phyloP scores from a whole-genome alignment of 1,139 yeast genomes.

The Sugiyamaella xylanicola region DNA sequence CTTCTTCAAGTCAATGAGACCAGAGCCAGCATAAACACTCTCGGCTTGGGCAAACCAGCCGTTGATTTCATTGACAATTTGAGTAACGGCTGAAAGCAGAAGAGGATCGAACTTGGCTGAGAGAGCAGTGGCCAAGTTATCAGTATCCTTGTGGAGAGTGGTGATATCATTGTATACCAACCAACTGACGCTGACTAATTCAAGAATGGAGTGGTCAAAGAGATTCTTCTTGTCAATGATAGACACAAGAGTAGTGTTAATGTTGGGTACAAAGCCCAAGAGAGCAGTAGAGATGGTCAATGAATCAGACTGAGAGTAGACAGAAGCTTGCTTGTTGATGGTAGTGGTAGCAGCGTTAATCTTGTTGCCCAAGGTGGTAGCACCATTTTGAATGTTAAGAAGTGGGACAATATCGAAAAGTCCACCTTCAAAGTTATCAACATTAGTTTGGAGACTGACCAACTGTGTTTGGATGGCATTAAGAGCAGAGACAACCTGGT shows the following conservation, averaged over 20 bases:
- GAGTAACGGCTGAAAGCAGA: conserved; percentile 20
- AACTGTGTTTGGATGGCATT: conserved; percentile 14
- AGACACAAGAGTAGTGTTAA: conserved; percentile 23
- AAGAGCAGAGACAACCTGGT: conserved; percentile 10
- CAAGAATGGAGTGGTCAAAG: conserved; percentile 29
- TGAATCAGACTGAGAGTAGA: conserved; percentile 21
- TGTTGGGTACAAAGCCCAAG: conserved; percentile 25
- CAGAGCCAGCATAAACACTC: conserved; percentile 18
- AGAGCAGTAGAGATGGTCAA: conserved; percentile 23
- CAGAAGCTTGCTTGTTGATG: conserved; percentile 15
- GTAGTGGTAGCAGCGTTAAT: conserved; percentile 22
- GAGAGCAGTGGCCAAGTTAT: conserved; percentile 22
- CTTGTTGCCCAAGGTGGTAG: conserved; percentile 18
- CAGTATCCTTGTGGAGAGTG: conserved; percentile 23
- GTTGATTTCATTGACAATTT: conserved; percentile 25
- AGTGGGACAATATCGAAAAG: conserved; percentile 25
- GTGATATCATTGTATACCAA: conserved; percentile 26
- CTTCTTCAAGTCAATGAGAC: conserved; percentile 5
- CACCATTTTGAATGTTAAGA: conserved; percentile 25
- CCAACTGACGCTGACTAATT: conserved; percentile 27
- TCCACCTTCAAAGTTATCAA: conserved; percentile 14
- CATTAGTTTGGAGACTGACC: conserved; percentile 10
- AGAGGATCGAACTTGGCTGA: conserved; percentile 21
- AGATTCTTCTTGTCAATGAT: conserved; percentile 27
- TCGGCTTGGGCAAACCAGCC: conserved; percentile 27